These are phyloP conservation scores for Barbarea vulgaris DNA, from an alignment of 345 rosid genomes.

Conservation along the genomic window DNA sequence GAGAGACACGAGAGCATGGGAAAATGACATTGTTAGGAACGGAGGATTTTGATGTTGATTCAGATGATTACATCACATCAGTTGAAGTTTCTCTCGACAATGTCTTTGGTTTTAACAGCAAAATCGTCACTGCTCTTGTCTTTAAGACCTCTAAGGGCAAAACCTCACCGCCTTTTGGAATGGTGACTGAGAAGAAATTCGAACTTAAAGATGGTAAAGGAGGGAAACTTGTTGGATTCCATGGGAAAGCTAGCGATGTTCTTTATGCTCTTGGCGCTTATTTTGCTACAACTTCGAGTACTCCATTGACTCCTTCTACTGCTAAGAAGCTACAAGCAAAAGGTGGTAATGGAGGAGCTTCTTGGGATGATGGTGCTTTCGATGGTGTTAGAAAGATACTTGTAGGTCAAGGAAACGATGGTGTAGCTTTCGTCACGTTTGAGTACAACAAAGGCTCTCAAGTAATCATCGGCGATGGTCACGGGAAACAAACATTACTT, in stretches of 20 bases:
- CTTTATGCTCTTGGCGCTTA: conserved; percentile 27
- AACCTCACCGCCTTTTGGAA: conserved; percentile 20
- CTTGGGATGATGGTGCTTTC: conserved; percentile 31
- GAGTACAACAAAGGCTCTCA: conserved; percentile 27
- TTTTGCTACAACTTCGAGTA: background rate
- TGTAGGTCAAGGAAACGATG: conserved; percentile 19
- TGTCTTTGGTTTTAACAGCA: background rate
- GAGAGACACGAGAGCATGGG: background rate
- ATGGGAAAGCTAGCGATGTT: conserved; percentile 11
- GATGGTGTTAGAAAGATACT: conserved; percentile 22
- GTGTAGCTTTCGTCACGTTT: conserved; percentile 15
- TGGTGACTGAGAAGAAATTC: background rate
- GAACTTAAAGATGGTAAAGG: background rate
- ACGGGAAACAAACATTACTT: conserved; percentile 6
- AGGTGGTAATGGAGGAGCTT: conserved; percentile 12
- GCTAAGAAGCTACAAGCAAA: background rate
- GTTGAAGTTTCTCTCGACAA: background rate
- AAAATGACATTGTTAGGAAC: conserved; percentile 7
- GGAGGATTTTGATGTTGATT: conserved; percentile 10
- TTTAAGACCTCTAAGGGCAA: conserved; percentile 5
- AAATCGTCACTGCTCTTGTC: background rate
- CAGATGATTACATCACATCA: conserved; percentile 25
- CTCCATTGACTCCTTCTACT: background rate
- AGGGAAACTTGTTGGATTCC: conserved; percentile 18
- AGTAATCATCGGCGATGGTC: conserved; percentile 3